Percentiles rank a stretch among this genome's conserved stretches.
phyloP scores from a whole-genome alignment of 352 stramenopile genomes.

The Pythium guiyangense region DNA sequence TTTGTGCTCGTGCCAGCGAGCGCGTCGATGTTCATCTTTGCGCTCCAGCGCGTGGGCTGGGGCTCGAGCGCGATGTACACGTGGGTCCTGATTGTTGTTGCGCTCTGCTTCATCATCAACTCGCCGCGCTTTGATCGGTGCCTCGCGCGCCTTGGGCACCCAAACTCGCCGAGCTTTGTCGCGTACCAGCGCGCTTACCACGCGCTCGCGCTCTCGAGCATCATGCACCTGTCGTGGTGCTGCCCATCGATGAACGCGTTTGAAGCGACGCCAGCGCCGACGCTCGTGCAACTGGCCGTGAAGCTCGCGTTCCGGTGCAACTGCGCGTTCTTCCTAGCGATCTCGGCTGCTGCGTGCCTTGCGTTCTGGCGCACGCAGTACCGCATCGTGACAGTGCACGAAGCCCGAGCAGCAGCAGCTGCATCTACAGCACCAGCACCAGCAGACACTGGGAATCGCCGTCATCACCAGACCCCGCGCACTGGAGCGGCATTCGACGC shows the following conservation, averaged over 20 bases:
- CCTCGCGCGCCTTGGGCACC: constrained; percentile 26
- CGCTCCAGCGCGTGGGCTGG: constrained; percentile 27
- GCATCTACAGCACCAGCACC: neutral
- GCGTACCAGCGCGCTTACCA: constrained; percentile 46
- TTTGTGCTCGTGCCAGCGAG: constrained; percentile 38
- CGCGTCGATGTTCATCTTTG: constrained; percentile 25
- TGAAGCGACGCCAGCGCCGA: neutral
- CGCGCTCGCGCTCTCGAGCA: constrained; percentile 28
- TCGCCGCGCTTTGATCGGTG: constrained; percentile 31
- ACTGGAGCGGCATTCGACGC: neutral
- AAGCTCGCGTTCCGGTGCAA: constrained; percentile 27
- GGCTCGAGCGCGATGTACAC: constrained; percentile 26
- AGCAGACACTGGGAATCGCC: neutral
- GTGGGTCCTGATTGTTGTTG: constrained; percentile 28
- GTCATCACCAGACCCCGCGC: too few relatives aligned
- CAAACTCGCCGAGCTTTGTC: constrained; percentile 23
- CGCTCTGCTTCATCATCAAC: constrained; percentile 44
- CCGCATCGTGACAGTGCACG: constrained; percentile 19
- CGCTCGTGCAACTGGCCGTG: constrained; percentile 3
- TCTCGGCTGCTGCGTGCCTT: constrained; percentile 17
- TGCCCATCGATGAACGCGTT: constrained; percentile 16
- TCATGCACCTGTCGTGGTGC: constrained; percentile 35
- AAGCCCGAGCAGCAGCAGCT: neutral
- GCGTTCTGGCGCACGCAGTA: constrained; percentile 46
- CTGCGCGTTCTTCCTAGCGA: constrained; percentile 18